Conservation (phyloP, 2,329 filamentous ascomycete genomes). For the Cladosporium cucumerinum region DNA sequence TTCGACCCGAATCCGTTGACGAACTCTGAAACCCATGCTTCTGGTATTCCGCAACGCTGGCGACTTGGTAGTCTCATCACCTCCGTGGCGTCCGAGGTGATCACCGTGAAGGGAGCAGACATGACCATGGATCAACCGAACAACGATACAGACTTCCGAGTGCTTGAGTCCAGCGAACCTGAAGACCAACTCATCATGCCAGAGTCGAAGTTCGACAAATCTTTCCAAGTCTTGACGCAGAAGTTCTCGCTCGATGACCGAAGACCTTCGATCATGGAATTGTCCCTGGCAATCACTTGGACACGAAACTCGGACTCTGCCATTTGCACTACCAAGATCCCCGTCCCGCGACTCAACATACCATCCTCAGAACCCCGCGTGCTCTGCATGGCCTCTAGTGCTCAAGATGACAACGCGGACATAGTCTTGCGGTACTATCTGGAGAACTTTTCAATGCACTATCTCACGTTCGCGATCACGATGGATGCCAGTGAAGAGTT, state of each 20-base stretch:
- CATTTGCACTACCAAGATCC: slow-evolving; percentile 60
- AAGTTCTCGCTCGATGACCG: slow-evolving; percentile 81
- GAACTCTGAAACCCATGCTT: slow-evolving; percentile 34
- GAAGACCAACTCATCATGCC: slow-evolving; percentile 20
- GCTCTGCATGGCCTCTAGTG: slow-evolving; percentile 49
- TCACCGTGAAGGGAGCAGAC: slow-evolving; percentile 62
- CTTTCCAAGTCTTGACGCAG: slow-evolving; percentile 59
- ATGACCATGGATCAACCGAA: slow-evolving; percentile 60
- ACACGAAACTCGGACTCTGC: slow-evolving; percentile 49
- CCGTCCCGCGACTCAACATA: slow-evolving; percentile 75
- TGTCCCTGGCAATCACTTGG: slow-evolving; percentile 76
- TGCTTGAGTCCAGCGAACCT: slow-evolving; percentile 21
- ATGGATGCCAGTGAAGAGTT: slow-evolving; percentile 95
- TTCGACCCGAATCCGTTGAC: slow-evolving; percentile 55
- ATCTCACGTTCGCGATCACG: slow-evolving; percentile 83
- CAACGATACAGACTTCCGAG: slow-evolving; percentile 59
- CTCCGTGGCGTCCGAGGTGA: slow-evolving; percentile 68
- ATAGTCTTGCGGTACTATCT: slow-evolving; percentile 63
- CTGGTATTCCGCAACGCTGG: slow-evolving; percentile 78
- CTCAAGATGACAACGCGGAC: slow-evolving; percentile 15
- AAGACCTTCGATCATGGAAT: slow-evolving; percentile 68
- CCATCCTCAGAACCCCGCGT: slow-evolving; percentile 85
- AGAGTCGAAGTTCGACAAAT: slow-evolving; percentile 16
- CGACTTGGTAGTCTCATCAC: slow-evolving; percentile 66
- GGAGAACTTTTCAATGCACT: slow-evolving; percentile 92